Conservation (phyloP, 306 rosid genomes). For the Luffa acutangula region DNA sequence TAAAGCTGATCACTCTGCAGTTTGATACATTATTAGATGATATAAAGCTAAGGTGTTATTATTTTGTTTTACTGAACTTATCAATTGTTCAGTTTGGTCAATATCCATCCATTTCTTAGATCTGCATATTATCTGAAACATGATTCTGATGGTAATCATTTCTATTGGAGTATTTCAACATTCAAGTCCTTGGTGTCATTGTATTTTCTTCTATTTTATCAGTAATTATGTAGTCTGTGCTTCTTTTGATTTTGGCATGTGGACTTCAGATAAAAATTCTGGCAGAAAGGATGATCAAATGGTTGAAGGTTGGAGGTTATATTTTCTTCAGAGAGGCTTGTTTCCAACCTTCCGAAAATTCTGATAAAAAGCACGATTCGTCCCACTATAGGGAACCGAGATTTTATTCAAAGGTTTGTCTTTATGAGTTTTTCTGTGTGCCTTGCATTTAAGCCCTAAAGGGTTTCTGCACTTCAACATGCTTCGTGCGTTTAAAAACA, state of each 20-base stretch:
- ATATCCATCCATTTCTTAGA: not conserved
- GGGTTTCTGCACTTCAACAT: not conserved
- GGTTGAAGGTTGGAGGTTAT: constrained; percentile 81
- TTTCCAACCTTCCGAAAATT: constrained; percentile 88
- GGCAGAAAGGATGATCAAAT: constrained; percentile 66
- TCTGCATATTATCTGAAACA: not conserved
- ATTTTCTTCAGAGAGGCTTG: constrained; percentile 92
- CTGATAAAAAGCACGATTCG: constrained; percentile 65
- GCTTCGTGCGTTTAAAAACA: not conserved
- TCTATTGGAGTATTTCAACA: not conserved
- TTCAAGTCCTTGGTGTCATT: not conserved
- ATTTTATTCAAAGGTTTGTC: constrained; percentile 68
- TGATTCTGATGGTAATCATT: not conserved
- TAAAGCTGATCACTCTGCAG: not conserved
- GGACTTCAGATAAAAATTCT: constrained; percentile 45
- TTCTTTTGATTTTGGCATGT: not conserved
- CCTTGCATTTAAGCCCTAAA: not conserved
- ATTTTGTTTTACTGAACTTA: not conserved
- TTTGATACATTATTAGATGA: not conserved
- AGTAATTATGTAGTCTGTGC: not conserved
- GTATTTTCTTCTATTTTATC: not conserved
- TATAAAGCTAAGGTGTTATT: not conserved
- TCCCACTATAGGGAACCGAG: constrained; percentile 88
- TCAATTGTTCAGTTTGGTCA: not conserved
- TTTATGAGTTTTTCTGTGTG: not conserved